Evolutionary conservation across 1,139 yeast genomes (phyloP).

Genomic region (Meyerozyma sp.): DNA sequence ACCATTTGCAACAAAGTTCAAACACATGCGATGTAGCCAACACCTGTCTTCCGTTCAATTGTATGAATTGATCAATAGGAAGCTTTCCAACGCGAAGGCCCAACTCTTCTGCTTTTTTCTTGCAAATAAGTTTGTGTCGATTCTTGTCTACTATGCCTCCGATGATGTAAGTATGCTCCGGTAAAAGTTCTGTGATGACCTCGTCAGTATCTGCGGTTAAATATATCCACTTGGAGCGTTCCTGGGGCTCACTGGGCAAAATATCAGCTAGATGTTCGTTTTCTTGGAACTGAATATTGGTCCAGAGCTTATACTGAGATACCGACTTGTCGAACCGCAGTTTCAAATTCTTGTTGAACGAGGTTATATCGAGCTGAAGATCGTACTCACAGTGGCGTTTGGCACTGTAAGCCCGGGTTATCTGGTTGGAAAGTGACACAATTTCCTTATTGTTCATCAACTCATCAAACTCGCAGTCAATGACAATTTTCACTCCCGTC

Average conservation of each 20-base stretch:
- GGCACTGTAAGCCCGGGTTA: slow-evolving; percentile 76
- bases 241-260: slow-evolving; percentile 25
- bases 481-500: slow-evolving; percentile 49
- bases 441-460: slow-evolving; percentile 80
- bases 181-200: slow-evolving; percentile 52
- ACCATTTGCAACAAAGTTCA: slow-evolving; percentile 78
- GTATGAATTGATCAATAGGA: slow-evolving; percentile 83
- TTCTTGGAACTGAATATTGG: slow-evolving; percentile 47
- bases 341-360: slow-evolving; percentile 63
- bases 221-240: slow-evolving; percentile 51
- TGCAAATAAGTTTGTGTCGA: slow-evolving; percentile 77
- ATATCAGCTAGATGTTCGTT: slow-evolving; percentile 38
- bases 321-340: slow-evolving; percentile 64
- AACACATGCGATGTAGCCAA: slow-evolving; percentile 93
- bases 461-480: slow-evolving; percentile 91
- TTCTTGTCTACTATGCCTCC: slow-evolving; percentile 98
- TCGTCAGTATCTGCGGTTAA: slow-evolving; percentile 86
- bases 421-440: slow-evolving; percentile 71
- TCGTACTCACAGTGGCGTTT: slow-evolving; percentile 58
- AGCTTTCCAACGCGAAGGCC: slow-evolving; percentile 72
- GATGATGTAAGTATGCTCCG: slow-evolving; percentile 71
- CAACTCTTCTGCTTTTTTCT: slow-evolving; percentile 69
- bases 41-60: slow-evolving; percentile 80
- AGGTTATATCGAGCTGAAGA: slow-evolving; percentile 57
- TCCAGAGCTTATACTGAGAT: slow-evolving; percentile 62